These are phyloP conservation scores for Solanum sejunctum DNA, from an alignment of 257 asterid species.

Conservation along the genomic window DNA sequence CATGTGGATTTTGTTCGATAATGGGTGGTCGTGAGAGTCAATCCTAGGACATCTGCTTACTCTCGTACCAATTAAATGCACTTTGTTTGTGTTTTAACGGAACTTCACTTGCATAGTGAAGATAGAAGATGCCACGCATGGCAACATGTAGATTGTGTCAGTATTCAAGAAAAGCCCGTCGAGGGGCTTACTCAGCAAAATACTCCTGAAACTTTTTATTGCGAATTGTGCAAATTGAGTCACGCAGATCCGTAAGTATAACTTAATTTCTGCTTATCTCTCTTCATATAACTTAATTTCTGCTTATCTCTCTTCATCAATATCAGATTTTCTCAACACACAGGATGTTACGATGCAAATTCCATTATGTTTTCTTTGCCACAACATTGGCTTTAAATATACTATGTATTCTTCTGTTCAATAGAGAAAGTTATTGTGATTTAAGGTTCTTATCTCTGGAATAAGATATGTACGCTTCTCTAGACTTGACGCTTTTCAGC, in stretches of 20 bases:
- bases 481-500: neutral
- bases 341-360: neutral
- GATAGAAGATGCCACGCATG: slow-evolving; percentile 71
- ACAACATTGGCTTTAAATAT: neutral
- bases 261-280: neutral
- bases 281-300: neutral
- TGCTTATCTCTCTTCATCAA: neutral
- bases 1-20: neutral
- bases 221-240: slow-evolving; percentile 78
- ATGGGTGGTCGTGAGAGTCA: too few species aligned
- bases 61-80: neutral
- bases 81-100: neutral
- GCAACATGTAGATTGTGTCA: slow-evolving; percentile 87
- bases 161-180: slow-evolving; percentile 68
- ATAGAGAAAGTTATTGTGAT: neutral
- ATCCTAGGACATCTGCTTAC: neutral
- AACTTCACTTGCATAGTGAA: slow-evolving; percentile 59
- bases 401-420: neutral
- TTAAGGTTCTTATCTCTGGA: neutral
- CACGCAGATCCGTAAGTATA: slow-evolving; percentile 91
- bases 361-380: neutral
- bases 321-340: neutral
- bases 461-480: too few species aligned
- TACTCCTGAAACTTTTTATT: slow-evolving; percentile 62
- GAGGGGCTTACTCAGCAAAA: slow-evolving; percentile 41